These are phyloP conservation scores for Penicillium salamii DNA, from an alignment of 495 filamentous ascomycete species.

Conservation along the genomic window DNA sequence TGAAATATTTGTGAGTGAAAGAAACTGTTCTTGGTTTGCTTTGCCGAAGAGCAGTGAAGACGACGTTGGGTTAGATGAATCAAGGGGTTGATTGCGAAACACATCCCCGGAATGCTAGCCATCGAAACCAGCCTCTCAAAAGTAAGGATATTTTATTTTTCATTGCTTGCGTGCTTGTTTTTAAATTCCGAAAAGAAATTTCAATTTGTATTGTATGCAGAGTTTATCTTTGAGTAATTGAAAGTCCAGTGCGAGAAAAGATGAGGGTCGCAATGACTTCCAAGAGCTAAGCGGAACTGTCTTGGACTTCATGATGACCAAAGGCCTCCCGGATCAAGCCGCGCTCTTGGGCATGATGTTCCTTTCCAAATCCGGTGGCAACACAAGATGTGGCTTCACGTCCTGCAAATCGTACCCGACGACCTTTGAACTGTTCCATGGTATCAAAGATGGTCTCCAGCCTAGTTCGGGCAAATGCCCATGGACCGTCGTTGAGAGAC, in stretches of 20 bases:
- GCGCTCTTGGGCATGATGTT: constrained; percentile 49
- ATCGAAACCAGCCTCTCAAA: not conserved
- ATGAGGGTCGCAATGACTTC: too few species aligned
- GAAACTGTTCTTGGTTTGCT: too few species aligned
- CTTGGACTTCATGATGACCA: not conserved
- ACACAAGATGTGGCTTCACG: constrained; percentile 66
- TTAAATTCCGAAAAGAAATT: too few species aligned
- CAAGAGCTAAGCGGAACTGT: not conserved
- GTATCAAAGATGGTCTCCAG: constrained; percentile 93
- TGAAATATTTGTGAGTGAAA: not conserved
- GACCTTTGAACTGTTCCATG: constrained; percentile 83
- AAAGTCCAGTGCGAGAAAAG: too few species aligned
- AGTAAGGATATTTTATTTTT: not conserved
- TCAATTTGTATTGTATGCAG: too few species aligned
- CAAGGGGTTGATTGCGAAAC: not conserved
- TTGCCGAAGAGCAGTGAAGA: too few species aligned
- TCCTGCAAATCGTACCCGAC: constrained; percentile 64
- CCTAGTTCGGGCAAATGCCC: constrained; percentile 91
- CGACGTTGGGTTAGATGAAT: not conserved
- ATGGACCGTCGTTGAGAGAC: constrained; percentile 92
- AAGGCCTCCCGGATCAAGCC: constrained; percentile 5
- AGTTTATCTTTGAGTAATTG: too few species aligned
- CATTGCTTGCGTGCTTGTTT: too few species aligned
- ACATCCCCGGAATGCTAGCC: not conserved
- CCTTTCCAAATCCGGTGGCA: constrained; percentile 84